Base-by-base conservation (phyloP, 192 early-diverging fungal genomes). In the Umbelopsis sp. region DNA sequence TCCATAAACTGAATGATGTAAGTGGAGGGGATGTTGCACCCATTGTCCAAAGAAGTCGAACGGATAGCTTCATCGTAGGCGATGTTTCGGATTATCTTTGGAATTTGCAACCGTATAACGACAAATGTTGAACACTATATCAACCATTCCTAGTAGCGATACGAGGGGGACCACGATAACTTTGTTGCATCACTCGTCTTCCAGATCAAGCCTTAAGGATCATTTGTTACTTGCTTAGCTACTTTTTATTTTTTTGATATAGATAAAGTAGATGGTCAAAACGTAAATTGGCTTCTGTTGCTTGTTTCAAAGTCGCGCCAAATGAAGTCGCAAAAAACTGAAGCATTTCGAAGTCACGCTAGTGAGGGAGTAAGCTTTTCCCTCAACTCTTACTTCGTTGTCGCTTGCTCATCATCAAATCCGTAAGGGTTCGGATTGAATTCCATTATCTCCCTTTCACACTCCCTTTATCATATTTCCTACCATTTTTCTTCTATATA, bases 281-380 rank as follows among this genome's bases (percentile, higher is more conserved):
- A 44, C 43, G 43, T 12, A 5, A 44, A 44, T 44, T 9, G 5
- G 43, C 43, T 5, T 44, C 43, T n/a, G n/a, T n/a, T n/a, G n/a
- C n/a, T n/a, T n/a, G n/a, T 3, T 41, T 41, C 0, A 6, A 41
- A 41, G 38, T 41, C 38, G 24, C 22, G 52, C 52, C 12, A 53
- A 11, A 53, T n/a, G 22, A 26, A 53, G 26, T 26, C 22, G 26
- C n/a, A n/a, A n/a, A n/a, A n/a, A n/a, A n/a, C n/a, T n/a, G n/a
- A n/a, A n/a, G n/a, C n/a, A n/a, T 54, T 54, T 54, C 52, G 52
- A 54, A 54, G 52, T 54, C 52, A 54, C 52, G 52, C 52, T 21
- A 44, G 52, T 25, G 25, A 20, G 32, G 31, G 38, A 11, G 7
- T 11, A 41, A 41, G 8, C 38, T 41, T 41, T 41, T 41, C 38